A percentile compares a stretch with the other conserved stretches of the same genome.
These are phyloP conservation scores for Solanum appendiculatum DNA, from an alignment of 257 asterid genomes.

Conservation along the genomic window DNA sequence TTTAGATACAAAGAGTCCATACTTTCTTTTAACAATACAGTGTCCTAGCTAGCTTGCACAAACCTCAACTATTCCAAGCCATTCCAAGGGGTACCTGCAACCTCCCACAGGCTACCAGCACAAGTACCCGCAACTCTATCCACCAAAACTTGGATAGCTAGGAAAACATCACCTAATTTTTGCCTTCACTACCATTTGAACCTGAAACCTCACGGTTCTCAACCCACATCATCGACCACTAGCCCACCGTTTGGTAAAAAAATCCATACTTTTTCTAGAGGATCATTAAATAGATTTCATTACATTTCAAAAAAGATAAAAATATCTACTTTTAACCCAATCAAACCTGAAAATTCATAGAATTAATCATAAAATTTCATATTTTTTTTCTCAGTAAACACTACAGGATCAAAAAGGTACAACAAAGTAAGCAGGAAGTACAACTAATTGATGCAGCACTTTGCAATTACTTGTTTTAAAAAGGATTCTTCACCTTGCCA, in stretches of 20 bases:
- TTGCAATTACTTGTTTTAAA: background rate
- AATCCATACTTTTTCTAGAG: background rate
- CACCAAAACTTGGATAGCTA: background rate
- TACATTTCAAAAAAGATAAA: background rate
- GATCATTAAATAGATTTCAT: background rate
- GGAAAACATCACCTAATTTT: background rate
- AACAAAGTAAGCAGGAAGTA: background rate
- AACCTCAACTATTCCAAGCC: too few relatives aligned
- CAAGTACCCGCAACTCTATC: background rate
- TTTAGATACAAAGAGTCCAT: background rate
- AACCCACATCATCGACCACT: background rate
- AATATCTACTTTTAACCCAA: background rate
- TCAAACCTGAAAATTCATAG: background rate
- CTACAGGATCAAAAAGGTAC: background rate
- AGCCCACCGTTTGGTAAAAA: background rate
- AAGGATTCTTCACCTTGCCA: conserved; percentile 7
- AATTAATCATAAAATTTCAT: background rate
- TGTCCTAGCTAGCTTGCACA: too few relatives aligned
- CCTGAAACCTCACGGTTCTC: too few relatives aligned
- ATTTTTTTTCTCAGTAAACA: background rate
- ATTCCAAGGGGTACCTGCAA: background rate
- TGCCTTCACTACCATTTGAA: background rate
- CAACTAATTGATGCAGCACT: background rate
- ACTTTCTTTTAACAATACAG: too few relatives aligned
- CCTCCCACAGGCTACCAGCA: background rate